A percentile compares a stretch with the other conserved stretches of the same genome.
Conservation (phyloP, 176 grass and related monocot species). For the Triticum timopheevii region DNA sequence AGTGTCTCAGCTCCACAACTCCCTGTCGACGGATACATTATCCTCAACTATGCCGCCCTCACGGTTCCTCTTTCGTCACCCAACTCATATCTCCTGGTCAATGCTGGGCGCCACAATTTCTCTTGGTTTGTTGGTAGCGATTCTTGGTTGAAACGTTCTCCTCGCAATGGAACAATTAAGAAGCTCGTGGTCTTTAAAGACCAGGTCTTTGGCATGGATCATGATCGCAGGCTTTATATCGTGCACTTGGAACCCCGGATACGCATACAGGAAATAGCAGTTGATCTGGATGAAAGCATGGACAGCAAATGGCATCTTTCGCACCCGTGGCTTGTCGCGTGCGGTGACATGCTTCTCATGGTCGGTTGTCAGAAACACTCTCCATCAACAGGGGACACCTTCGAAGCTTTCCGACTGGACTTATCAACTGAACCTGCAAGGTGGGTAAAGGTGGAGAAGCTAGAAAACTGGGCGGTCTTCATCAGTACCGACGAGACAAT, state of each 20-base stretch:
- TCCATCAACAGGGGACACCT: neutral
- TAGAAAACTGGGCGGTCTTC: neutral
- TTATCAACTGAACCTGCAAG: neutral
- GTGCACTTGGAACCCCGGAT: neutral
- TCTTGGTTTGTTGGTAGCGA: neutral
- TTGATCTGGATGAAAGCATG: neutral
- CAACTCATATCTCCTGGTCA: neutral
- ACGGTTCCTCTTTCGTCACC: neutral
- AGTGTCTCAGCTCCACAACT: conserved; percentile 29
- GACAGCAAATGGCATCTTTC: neutral
- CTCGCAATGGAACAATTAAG: neutral
- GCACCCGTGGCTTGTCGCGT: neutral
- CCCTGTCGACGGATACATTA: neutral
- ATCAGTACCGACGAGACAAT: neutral
- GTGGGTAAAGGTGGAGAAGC: neutral
- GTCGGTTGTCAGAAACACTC: neutral
- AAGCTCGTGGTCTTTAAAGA: neutral
- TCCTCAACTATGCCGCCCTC: neutral
- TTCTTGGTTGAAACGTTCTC: neutral
- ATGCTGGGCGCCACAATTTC: neutral
- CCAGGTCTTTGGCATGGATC: neutral
- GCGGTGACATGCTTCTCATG: neutral
- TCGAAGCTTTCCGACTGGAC: neutral
- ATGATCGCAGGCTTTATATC: neutral
- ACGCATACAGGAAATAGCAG: neutral